Base-by-base conservation (phyloP, 2,329 filamentous ascomycete genomes). In the Phyllosticta citribraziliensis region DNA sequence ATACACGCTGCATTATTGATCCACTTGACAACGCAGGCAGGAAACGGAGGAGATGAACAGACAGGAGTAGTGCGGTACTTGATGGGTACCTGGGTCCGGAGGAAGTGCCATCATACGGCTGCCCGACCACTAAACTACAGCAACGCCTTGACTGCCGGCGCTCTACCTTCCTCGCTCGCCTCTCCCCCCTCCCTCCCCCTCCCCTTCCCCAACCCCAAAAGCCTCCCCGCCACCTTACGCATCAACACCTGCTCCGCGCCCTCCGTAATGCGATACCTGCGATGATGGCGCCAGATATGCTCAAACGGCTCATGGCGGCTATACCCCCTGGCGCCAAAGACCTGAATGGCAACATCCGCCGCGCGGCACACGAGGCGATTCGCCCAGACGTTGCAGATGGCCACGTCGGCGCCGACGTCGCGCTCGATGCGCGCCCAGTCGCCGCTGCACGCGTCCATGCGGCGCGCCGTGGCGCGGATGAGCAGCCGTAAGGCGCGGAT, bases 311-410 rank as follows among this genome's bases (percentile, higher is more conserved):
- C 78, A 63, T 84, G 80, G 47, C 82, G 73, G 51, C 78, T 81
- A 67, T 85, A 85, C 1, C 83, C 82, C 66, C 82, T 80, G 0
- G 82, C 82, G 6, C 84, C 84, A 66, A 83, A 79, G 11, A 84
- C 79, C 74, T 86, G 84, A 27, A 86, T 86, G 2, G 84, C 84
- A 30, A 79, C 75, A 67, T 87, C 84, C 2, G 84, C 84, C 2
- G 83, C 82, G 67, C 86, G 76, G 11, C 79, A 83, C 58, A 80
- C 84, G 47, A 86, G 70, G 40, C 84, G 73, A 66, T 86, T 86
- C 0, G 82, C 83, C 76, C 81, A 86, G 68, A 84, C 86, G 67
- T 86, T 86, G 71, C 84, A 86, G 84, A 86, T 86, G 59, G 77
- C 79, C 30, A 86, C 82, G 67, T 84, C 83, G 68, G 84, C 81